These are phyloP conservation scores for Citrus glauca DNA, from an alignment of 345 rosid species.

Conservation along the genomic window DNA sequence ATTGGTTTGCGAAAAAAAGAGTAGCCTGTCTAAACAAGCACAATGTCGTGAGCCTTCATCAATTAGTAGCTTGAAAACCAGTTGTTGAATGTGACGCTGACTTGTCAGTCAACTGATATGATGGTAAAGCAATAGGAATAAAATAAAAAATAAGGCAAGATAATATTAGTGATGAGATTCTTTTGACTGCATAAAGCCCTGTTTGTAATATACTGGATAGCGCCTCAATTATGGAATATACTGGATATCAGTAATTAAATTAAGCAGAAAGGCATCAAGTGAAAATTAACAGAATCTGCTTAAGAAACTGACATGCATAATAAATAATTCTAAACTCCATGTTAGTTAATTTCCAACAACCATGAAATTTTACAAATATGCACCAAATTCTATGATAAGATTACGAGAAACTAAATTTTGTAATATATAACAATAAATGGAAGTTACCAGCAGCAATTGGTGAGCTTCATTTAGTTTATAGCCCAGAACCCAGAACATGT, in stretches of 20 bases:
- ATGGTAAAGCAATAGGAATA: background rate
- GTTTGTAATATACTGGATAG: background rate
- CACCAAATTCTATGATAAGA: background rate
- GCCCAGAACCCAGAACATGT: conserved; percentile 96
- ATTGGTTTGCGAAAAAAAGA: background rate
- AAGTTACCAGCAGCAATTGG: conserved; percentile 68
- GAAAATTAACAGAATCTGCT: background rate
- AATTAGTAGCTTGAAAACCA: background rate
- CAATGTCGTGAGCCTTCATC: background rate
- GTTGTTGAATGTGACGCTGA: background rate
- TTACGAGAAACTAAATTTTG: background rate
- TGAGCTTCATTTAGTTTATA: conserved; percentile 80
- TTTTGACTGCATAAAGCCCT: background rate
- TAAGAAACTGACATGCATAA: background rate
- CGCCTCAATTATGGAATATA: background rate
- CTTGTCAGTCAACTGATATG: background rate
- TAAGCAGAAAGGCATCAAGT: background rate
- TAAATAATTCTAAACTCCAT: background rate
- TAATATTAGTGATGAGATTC: background rate
- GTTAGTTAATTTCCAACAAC: background rate
- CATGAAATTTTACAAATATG: background rate
- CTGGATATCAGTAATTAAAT: background rate
- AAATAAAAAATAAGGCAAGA: background rate
- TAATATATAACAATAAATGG: background rate
- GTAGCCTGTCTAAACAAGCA: background rate